Percentiles rank a stretch among this genome's conserved stretches.
phyloP scores from a whole-genome alignment of 202 grass and related monocot genomes.

The Miscanthus sacchariflorus region DNA sequence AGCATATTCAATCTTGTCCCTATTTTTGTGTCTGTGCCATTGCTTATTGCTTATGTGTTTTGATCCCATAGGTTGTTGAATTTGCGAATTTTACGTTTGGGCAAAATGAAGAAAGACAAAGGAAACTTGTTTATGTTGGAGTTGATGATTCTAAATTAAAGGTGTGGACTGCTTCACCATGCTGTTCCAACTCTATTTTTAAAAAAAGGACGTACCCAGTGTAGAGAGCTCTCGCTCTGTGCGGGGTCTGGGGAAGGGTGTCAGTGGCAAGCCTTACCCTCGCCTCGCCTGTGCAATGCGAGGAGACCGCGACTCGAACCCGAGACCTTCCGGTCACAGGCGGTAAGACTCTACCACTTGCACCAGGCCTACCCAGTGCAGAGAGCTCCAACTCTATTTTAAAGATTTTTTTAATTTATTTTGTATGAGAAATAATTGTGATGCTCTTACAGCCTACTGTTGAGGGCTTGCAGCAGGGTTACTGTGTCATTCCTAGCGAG shows the following conservation, averaged over 20 bases:
- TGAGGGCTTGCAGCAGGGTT: slow-evolving; percentile 83
- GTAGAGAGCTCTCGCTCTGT: too few relatives aligned
- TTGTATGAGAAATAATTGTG: not conserved
- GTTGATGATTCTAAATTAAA: slow-evolving; percentile 71
- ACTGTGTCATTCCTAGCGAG: slow-evolving; percentile 80
- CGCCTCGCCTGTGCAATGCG: too few relatives aligned
- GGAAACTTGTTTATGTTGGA: slow-evolving; percentile 77
- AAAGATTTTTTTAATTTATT: too few relatives aligned
- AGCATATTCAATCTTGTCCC: slow-evolving; percentile 12
- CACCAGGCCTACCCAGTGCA: too few relatives aligned
- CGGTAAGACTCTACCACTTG: too few relatives aligned
- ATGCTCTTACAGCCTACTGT: slow-evolving; percentile 72
- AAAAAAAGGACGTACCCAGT: too few relatives aligned
- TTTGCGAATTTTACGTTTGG: slow-evolving; percentile 82
- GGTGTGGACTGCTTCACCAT: slow-evolving; percentile 43
- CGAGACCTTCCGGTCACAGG: too few relatives aligned
- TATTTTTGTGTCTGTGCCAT: not conserved
- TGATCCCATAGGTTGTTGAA: slow-evolving; percentile 67
- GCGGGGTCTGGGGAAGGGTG: too few relatives aligned
- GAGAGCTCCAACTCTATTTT: not conserved
- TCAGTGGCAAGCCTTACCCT: too few relatives aligned
- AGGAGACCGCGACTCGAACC: too few relatives aligned
- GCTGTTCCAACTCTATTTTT: not conserved
- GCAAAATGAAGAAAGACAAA: slow-evolving; percentile 60
- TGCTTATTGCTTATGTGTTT: not conserved